A percentile compares a stretch with the other conserved stretches of the same genome.
These are phyloP conservation scores for Peronosclerospora sorghi DNA, from an alignment of 352 stramenopile genomes.

Conservation along the genomic window DNA sequence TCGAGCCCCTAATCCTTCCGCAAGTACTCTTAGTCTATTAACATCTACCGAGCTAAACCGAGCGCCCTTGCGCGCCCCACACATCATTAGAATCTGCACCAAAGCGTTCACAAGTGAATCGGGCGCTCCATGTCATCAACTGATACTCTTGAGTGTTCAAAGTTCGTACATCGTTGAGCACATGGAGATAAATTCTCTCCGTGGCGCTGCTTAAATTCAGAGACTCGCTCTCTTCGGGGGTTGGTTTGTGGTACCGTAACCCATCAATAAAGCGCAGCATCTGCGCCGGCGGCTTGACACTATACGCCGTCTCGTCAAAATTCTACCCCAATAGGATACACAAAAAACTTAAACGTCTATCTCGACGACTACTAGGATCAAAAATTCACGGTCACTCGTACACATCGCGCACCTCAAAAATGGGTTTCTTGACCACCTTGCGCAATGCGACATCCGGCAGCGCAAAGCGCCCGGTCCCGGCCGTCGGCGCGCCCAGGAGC, in stretches of 20 bases:
- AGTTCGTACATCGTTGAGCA: constrained; percentile 53
- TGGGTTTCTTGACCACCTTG: constrained; percentile 54
- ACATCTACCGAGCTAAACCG: constrained; percentile 71
- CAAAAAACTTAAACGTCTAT: neutral
- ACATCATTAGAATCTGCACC: constrained; percentile 59
- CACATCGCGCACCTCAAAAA: constrained; percentile 47
- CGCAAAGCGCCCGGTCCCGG: constrained; percentile 23
- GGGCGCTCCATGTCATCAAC: neutral
- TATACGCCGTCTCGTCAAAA: constrained; percentile 56
- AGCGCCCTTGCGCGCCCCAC: constrained; percentile 63
- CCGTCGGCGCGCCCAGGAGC: constrained; percentile 13
- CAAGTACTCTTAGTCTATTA: constrained; percentile 34
- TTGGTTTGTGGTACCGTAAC: constrained; percentile 79
- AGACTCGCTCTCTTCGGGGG: constrained; percentile 44
- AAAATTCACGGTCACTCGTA: neutral
- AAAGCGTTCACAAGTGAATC: too few relatives aligned
- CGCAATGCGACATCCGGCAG: constrained; percentile 46
- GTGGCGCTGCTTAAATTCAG: constrained; percentile 66
- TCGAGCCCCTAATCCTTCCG: constrained; percentile 32
- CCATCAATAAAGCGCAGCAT: constrained; percentile 77
- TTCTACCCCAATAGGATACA: constrained; percentile 24
- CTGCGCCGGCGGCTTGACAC: constrained; percentile 61
- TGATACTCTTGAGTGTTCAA: too few relatives aligned
- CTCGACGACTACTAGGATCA: neutral
- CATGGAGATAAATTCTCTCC: constrained; percentile 65